Conservation (phyloP, 2,329 filamentous ascomycete species). For the Seiridium unicorne region DNA sequence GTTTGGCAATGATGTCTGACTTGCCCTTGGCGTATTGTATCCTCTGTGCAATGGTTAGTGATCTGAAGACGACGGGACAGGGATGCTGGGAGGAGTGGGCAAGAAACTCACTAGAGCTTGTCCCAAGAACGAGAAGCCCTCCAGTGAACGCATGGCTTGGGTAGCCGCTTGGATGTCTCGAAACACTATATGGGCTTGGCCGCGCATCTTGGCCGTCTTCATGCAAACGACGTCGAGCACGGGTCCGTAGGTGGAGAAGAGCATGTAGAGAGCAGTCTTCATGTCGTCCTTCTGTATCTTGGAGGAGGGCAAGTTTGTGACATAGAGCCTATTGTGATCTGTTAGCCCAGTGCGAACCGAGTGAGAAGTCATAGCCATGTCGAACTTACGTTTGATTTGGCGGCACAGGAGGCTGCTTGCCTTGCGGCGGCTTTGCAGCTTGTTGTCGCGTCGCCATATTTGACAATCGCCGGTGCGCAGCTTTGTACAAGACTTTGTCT, state of each 20-base stretch:
- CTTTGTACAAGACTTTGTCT: not conserved
- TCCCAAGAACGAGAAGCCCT: slow-evolving; percentile 84
- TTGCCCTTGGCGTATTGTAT: slow-evolving; percentile 89
- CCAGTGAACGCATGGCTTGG: slow-evolving; percentile 85
- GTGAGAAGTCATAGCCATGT: no score
- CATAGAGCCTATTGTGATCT: slow-evolving; percentile 65
- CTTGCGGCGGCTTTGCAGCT: slow-evolving; percentile 26
- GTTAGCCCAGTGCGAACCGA: no score
- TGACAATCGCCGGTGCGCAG: not conserved
- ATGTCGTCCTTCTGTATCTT: slow-evolving; percentile 90
- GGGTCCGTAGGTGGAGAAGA: slow-evolving; percentile 91
- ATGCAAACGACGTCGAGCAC: slow-evolving; percentile 89
- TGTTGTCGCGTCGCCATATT: slow-evolving; percentile 19
- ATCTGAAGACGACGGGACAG: no score
- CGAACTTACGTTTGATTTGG: slow-evolving; percentile 73
- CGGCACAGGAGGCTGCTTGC: slow-evolving; percentile 54
- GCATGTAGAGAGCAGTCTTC: slow-evolving; percentile 82
- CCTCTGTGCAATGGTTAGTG: slow-evolving; percentile 53
- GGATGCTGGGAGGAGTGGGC: not conserved
- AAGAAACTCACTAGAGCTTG: slow-evolving; percentile 69
- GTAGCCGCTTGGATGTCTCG: slow-evolving; percentile 88
- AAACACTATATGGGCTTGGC: slow-evolving; percentile 91
- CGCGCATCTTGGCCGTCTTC: slow-evolving; percentile 89
- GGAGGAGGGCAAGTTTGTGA: slow-evolving; percentile 79
- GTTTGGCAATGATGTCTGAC: slow-evolving; percentile 83